Evolutionary conservation across 495 filamentous ascomycete species (phyloP).

Genomic region (Xylaria cubensis): DNA sequence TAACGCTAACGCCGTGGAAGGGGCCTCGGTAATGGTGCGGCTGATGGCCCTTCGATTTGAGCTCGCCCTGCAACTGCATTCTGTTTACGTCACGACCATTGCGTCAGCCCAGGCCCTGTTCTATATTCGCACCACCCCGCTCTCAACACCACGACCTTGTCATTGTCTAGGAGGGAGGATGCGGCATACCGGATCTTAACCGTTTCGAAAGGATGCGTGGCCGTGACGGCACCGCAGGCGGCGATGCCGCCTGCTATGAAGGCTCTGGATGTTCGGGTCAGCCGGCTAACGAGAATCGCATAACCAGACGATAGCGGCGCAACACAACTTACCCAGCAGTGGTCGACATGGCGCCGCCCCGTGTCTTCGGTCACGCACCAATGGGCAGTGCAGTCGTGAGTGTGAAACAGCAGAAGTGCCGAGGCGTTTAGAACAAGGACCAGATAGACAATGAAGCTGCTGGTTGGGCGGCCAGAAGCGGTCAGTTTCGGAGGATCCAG

Average conservation of each 20-base stretch:
- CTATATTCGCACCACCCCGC: not conserved
- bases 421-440: not conserved
- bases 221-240: constrained; percentile 95
- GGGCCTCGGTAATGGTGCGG: constrained; percentile 91
- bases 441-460: constrained; percentile 4
- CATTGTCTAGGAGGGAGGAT: constrained; percentile 12
- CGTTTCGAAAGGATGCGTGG: constrained; percentile 97
- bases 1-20: constrained; percentile 88
- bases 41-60: constrained; percentile 83
- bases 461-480: constrained; percentile 21
- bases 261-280: constrained; percentile 49
- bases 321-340: constrained; percentile 49
- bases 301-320: not conserved
- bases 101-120: constrained; percentile 29
- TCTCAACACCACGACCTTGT: not conserved
- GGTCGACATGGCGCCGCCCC: constrained; percentile 50
- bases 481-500: constrained; percentile 18
- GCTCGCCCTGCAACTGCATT: constrained; percentile 95
- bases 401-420: not conserved
- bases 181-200: constrained; percentile 88
- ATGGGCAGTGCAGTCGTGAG: not conserved
- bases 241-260: constrained; percentile 97
- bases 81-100: constrained; percentile 49
- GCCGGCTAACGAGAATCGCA: constrained; percentile 5
- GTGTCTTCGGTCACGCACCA: constrained; percentile 28